phyloP scores from a whole-genome alignment of 2,329 filamentous ascomycete genomes.

The Scolecobasidium constrictum region DNA sequence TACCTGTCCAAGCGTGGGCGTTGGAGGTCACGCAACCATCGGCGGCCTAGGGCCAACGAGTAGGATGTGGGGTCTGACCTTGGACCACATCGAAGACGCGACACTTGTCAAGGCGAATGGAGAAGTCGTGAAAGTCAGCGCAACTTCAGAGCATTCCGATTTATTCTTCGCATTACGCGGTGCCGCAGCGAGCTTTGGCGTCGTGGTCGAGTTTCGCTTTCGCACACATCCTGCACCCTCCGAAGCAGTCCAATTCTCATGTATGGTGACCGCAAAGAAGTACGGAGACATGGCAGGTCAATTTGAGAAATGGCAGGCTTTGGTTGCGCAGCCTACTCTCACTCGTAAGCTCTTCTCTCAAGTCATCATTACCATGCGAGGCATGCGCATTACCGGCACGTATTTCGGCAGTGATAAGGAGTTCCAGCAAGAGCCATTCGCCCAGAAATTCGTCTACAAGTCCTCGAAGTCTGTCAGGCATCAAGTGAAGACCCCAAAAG shows the following conservation, averaged over 20 bases:
- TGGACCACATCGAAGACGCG: conserved; percentile 45
- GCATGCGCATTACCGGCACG: neutral
- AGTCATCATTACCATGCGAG: neutral
- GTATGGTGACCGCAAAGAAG: neutral
- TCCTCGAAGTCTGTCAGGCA: no score
- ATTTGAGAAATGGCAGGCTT: neutral
- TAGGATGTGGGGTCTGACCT: conserved; percentile 46
- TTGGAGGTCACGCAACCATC: conserved; percentile 43
- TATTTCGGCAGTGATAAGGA: neutral
- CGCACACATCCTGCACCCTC: conserved; percentile 46
- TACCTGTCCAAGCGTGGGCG: conserved; percentile 45
- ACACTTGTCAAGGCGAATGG: conserved; percentile 48
- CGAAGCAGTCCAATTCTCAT: conserved; percentile 40
- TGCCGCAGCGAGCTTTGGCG: conserved; percentile 45
- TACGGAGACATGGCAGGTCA: conserved; percentile 3
- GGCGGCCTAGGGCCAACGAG: conserved; percentile 49
- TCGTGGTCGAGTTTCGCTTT: conserved; percentile 47
- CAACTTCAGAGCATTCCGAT: conserved; percentile 35
- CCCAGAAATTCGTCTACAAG: neutral
- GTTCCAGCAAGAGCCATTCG: neutral
- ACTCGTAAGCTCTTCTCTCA: neutral
- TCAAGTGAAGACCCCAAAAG: neutral
- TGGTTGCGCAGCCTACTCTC: neutral
- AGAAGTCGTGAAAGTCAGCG: conserved; percentile 24
- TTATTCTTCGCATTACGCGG: conserved; percentile 49